Base-by-base conservation (phyloP, 1,284 basidiomycete genomes). In the Moesziomyces aphidis region DNA sequence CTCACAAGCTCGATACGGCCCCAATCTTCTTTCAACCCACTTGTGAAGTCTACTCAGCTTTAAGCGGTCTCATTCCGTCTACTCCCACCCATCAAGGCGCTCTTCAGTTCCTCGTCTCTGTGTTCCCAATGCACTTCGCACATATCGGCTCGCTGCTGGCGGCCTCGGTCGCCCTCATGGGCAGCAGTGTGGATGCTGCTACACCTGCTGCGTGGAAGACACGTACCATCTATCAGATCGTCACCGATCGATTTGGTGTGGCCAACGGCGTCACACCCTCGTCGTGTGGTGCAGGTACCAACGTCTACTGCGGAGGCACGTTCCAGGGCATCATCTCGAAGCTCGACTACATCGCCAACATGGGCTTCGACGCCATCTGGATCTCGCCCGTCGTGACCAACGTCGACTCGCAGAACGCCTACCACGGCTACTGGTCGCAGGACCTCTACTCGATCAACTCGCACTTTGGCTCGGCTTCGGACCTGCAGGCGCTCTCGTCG, bases 221-320 rank as follows among this genome's bases (percentile, higher is more conserved):
- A 7, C 57, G 50, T 1, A 60, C 57, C 43, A 52, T 64, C 13
- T 58, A 47, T 74, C 90, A 91, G 85, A 85, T 92, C 65, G 88
- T 93, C 60, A 91, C 90, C 2, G 92, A 93, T 84, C 90, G 92
- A 34, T 93, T 89, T 79, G 90, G 91, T 9, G 87, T 88, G 36
- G 22, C 52, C 42, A 76, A 76, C 1, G 79, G 79, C 22, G 46
- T 48, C 31, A 49, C 77, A 4, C 73, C 78, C 0, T 45, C 55
- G 4, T 56, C 63, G 3, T 92, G 91, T 80, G 86, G 90, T 73
- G 86, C 88, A 8, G 86, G 84, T 42, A 81, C 86, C 24, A 89
- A 88, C 75, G 89, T 88, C 1, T 92, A 89, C 88, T 92, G 92
- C 73, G 91, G 91, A 23, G 91, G 92, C 5, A 91, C 89, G 13